Evolutionary conservation across 1,284 basidiomycete genomes (phyloP).

Genomic region (Sporisorium graminicola): DNA sequence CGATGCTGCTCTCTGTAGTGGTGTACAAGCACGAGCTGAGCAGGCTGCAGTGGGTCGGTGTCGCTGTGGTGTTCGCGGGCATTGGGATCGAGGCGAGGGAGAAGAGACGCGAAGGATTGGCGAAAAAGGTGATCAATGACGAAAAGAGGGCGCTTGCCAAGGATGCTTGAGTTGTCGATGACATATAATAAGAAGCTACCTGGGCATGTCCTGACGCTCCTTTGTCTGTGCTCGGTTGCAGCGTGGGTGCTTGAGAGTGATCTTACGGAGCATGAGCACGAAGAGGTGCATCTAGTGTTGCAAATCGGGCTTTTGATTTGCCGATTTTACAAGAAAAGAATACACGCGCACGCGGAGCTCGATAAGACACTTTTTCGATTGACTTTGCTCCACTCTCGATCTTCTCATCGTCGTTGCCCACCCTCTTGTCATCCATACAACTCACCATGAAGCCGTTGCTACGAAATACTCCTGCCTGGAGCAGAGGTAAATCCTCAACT

Average conservation of each 20-base stretch:
- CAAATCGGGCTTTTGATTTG: conserved; percentile 5
- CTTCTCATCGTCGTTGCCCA: conserved; percentile 1
- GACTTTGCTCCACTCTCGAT: conserved; percentile 2
- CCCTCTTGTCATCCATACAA: not conserved
- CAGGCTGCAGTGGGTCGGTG: conserved; percentile 88
- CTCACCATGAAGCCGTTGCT: conserved; percentile 24
- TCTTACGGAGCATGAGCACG: not conserved
- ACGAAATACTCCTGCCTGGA: not conserved
- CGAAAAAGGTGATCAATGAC: conserved; percentile 39
- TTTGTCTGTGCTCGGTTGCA: no score
- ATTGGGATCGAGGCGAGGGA: conserved; percentile 90
- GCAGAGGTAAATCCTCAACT: not conserved
- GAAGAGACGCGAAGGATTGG: conserved; percentile 51
- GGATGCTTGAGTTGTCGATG: conserved; percentile 25
- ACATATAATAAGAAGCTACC: not conserved
- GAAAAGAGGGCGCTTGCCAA: conserved; percentile 46
- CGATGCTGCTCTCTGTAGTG: conserved; percentile 94
- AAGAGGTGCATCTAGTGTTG: no score
- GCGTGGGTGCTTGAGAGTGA: no score
- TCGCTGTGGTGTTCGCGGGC: conserved; percentile 89
- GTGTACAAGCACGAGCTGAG: conserved; percentile 91
- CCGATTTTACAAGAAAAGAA: not conserved
- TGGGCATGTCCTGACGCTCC: no score
- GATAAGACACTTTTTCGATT: no score
- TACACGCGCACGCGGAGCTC: conserved; percentile 7